Conservation (phyloP, 164 flowering plant species). For the Euptelea pleiosperma region DNA sequence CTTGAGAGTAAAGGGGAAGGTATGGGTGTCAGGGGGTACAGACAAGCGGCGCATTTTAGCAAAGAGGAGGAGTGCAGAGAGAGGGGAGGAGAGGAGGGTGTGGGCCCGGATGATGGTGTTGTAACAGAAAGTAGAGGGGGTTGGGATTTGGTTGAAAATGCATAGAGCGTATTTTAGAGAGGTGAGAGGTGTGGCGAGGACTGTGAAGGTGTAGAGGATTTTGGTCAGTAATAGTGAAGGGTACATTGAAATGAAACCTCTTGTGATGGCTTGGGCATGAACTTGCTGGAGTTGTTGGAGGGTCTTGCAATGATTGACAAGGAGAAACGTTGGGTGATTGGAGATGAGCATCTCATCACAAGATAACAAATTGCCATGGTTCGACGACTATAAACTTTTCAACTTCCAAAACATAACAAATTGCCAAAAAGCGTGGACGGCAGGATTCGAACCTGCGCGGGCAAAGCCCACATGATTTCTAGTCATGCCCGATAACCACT, state of each 20-base stretch:
- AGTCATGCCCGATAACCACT: conserved; percentile 99
- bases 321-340: conserved; percentile 12
- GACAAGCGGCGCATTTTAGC: conserved; percentile 41
- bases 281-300: conserved; percentile 46
- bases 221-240: conserved; percentile 31
- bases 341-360: conserved; percentile 12
- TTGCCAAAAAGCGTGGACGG: conserved; percentile 75
- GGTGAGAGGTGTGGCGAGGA: conserved; percentile 9
- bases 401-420: too few species aligned
- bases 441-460: conserved; percentile 99
- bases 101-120: conserved; percentile 53
- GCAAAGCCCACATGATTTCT: conserved; percentile 99
- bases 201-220: conserved; percentile 46
- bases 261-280: conserved; percentile 58
- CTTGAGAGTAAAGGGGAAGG: conserved; percentile 62
- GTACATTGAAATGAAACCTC: conserved; percentile 27
- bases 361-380: too few species aligned
- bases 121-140: conserved; percentile 57
- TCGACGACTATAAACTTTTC: too few species aligned
- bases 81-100: conserved; percentile 44
- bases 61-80: conserved; percentile 43
- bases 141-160: conserved; percentile 43
- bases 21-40: conserved; percentile 55
- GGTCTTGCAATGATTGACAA: conserved; percentile 39
- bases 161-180: conserved; percentile 34